Evolutionary conservation across 148 eudicot species (phyloP).

Genomic region (Rhododendron ferrugineum): DNA sequence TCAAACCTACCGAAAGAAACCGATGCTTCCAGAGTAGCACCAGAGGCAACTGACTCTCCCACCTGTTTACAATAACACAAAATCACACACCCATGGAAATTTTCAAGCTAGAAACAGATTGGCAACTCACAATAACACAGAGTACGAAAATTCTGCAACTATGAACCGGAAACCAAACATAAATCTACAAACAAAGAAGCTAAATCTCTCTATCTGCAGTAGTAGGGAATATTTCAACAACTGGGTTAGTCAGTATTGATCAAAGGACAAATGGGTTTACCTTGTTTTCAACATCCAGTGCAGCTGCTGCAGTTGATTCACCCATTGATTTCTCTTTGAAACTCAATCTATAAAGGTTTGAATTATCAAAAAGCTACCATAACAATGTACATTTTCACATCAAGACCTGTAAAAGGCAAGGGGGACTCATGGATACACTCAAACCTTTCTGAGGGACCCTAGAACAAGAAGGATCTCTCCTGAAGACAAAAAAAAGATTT

Average conservation of each 20-base stretch:
- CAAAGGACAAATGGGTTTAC: conserved; percentile 37
- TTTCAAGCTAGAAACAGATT: conserved; percentile 14
- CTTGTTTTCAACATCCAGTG: conserved; percentile 44
- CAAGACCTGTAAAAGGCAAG: conserved; percentile 21
- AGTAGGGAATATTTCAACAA: conserved; percentile 10
- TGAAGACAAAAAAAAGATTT: conserved; percentile 26
- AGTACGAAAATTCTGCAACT: not conserved
- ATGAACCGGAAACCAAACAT: conserved; percentile 7
- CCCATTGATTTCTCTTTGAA: conserved; percentile 40
- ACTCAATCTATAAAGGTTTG: conserved; percentile 24
- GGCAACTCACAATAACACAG: conserved; percentile 2
- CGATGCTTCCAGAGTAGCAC: conserved; percentile 46
- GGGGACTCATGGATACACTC: conserved; percentile 13
- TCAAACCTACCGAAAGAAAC: conserved; percentile 94
- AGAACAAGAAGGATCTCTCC: conserved; percentile 10
- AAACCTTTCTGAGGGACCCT: not conserved
- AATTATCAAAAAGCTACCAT: conserved; percentile 16
- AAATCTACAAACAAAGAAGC: conserved; percentile 9
- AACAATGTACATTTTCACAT: conserved; percentile 5
- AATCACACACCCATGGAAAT: conserved; percentile 10
- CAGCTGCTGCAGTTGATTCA: conserved; percentile 48
- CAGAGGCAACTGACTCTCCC: conserved; percentile 40
- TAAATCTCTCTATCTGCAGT: not conserved
- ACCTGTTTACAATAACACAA: conserved; percentile 51
- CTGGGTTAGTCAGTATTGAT: conserved; percentile 17